Evolutionary conservation across 176 grass and related monocot species (phyloP).

Genomic region (Paspalum notatum): DNA sequence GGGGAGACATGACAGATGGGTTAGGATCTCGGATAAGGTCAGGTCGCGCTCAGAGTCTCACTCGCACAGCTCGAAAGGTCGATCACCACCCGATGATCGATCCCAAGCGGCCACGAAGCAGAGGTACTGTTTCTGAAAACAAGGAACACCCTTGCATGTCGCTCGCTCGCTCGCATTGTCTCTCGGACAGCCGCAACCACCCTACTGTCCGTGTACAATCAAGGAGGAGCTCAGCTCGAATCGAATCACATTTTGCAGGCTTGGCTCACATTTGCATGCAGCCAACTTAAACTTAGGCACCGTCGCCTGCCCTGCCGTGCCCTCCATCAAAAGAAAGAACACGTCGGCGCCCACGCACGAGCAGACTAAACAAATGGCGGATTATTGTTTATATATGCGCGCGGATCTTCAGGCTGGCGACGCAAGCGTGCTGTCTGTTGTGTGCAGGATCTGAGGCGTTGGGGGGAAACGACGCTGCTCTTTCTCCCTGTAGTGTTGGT

Average conservation of each 20-base stretch:
- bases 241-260: neutral
- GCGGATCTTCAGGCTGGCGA: neutral
- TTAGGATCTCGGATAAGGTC: neutral
- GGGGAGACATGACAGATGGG: slow-evolving; percentile 42
- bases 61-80: neutral
- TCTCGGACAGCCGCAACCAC: slow-evolving; percentile 26
- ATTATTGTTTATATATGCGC: neutral
- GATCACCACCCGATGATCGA: neutral
- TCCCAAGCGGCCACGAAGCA: neutral
- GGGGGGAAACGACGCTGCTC: slow-evolving; percentile 19
- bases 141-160: slow-evolving; percentile 12
- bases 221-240: neutral
- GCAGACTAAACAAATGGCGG: neutral
- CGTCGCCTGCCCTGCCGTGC: neutral
- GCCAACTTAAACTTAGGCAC: neutral
- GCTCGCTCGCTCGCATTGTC: neutral
- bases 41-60: neutral
- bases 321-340: neutral
- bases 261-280: neutral
- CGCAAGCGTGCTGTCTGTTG: slow-evolving; percentile 10
- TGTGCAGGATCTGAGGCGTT: neutral
- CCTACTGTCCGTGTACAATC: slow-evolving; percentile 13
- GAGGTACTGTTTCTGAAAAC: neutral
- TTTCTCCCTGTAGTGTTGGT: slow-evolving; percentile 35
- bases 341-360: neutral